Evolutionary conservation across 129 eudicot species (phyloP).

Genomic region (Glebionis coronaria): DNA sequence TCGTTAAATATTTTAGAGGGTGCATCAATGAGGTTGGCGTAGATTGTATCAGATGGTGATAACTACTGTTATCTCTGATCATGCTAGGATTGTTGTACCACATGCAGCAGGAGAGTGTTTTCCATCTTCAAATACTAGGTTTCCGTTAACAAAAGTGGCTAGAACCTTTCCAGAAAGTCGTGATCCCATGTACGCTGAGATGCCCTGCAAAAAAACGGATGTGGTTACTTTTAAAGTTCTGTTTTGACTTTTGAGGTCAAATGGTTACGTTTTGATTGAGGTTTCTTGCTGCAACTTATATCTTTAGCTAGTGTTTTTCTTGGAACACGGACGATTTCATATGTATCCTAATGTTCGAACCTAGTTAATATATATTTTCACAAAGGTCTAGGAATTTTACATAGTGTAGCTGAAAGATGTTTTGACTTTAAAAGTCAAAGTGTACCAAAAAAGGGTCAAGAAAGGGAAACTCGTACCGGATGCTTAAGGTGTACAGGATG

Average conservation of each 20-base stretch:
- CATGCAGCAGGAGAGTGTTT: slow-evolving; percentile 80
- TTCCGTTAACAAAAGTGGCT: slow-evolving; percentile 81
- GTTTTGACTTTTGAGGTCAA: slow-evolving; percentile 10
- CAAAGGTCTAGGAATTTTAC: background rate
- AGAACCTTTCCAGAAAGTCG: slow-evolving; percentile 73
- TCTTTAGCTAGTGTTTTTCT: background rate
- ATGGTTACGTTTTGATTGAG: background rate
- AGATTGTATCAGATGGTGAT: background rate
- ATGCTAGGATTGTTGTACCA: slow-evolving; percentile 66
- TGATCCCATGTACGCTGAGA: slow-evolving; percentile 93
- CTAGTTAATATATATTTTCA: background rate
- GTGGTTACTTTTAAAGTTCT: background rate
- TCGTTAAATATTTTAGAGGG: no score
- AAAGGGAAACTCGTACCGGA: slow-evolving; percentile 45
- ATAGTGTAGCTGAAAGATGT: background rate
- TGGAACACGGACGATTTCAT: no score
- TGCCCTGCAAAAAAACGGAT: slow-evolving; percentile 50
- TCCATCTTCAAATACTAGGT: slow-evolving; percentile 64
- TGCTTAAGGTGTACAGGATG: slow-evolving; percentile 60
- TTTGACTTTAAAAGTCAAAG: slow-evolving; percentile 5
- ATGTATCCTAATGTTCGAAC: background rate
- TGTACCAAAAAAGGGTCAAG: slow-evolving; percentile 15
- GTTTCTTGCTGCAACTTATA: background rate
- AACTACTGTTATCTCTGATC: slow-evolving; percentile 11
- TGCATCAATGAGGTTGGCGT: no score